Base-by-base conservation (phyloP, 139 green algal genomes). In the Chlorella sorokiniana region DNA sequence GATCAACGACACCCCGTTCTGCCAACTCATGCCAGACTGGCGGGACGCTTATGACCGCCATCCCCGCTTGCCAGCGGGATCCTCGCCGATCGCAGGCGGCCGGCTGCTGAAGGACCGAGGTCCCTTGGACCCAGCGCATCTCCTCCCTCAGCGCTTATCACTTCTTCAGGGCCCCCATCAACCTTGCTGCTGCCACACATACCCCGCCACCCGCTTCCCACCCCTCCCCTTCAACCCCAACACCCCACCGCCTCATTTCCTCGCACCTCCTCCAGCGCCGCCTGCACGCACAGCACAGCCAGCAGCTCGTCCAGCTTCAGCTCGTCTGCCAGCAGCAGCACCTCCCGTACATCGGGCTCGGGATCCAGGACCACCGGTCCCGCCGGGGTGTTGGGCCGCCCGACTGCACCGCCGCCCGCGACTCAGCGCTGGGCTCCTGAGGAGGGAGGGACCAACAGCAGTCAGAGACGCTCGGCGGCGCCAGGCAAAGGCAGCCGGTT, bases 251-350 rank as follows among this genome's bases (percentile, higher is more conserved):
- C 56, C 56, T 10, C 56, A 70, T 14, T 42, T 11, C 38, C 89
- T 33, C 65, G n/a, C n/a, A 94, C 91, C 90, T 93, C 89, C 31
- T 94, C 85, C 31, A 89, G 75, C 3, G 87, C 90, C 23, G 79
- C 75, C 27, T 89, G 81, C 40, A 96, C 85, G 52, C 88, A 90
- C 78, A 91, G 83, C 76, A 93, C 85, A 59, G 85, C 88, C 14
- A 84, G 48, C 22, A 93, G 45, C 67, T 96, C 92, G 72, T 96
- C 89, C 69, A 96, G 82, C 33, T 85, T 81, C 61, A 95, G 56
- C 76, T 91, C 90, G 33, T 94, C 88, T 22, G 86, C 87, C 41
- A 95, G 82, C 61, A 91, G 81, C 42, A 91, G 73, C 4, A 89
- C 89, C 88, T 91, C 82, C 35, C 83, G 69, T 48, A 91, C 81